A percentile compares a stretch with the other conserved stretches of the same genome.
Conservation (phyloP, 2,329 filamentous ascomycete species). For the Tolypocladium album region DNA sequence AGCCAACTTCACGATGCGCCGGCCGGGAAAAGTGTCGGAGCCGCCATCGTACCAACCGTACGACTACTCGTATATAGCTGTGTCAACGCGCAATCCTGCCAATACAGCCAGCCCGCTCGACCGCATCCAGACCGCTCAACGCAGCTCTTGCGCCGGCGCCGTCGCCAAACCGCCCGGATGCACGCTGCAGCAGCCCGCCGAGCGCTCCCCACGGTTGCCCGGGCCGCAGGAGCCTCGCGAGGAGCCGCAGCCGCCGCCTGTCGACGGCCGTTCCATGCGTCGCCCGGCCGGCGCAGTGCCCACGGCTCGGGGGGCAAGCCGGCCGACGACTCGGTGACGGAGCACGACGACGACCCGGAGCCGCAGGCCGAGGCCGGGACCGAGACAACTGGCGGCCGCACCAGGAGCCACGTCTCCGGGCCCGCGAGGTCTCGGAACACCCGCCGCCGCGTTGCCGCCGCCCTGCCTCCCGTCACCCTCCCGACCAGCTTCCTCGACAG, state of each 20-base stretch:
- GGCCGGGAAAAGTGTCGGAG: neutral
- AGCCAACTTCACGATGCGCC: neutral
- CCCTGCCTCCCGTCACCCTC: constrained; percentile 41
- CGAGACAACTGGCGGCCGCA: constrained; percentile 15
- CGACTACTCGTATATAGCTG: no score
- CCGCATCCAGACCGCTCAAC: neutral
- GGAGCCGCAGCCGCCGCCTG: constrained; percentile 6
- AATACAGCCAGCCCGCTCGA: neutral
- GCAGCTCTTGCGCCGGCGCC: constrained; percentile 5
- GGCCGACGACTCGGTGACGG: constrained; percentile 12
- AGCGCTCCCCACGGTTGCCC: constrained; percentile 14
- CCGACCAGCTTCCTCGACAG: constrained; percentile 45
- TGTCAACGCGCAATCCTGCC: neutral
- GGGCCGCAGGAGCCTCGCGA: constrained; percentile 13
- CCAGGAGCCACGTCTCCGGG: constrained; percentile 12
- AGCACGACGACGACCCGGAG: constrained; percentile 17
- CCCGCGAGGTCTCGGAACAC: constrained; percentile 19
- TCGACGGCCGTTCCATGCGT: constrained; percentile 12
- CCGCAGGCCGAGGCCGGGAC: constrained; percentile 14
- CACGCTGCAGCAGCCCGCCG: constrained; percentile 17
- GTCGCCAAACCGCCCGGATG: constrained; percentile 19
- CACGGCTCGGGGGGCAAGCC: constrained; percentile 15
- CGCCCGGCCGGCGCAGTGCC: constrained; percentile 6
- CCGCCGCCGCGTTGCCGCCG: constrained; percentile 22
- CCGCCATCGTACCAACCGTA: no score